Evolutionary conservation across 176 grass and related monocot species (phyloP).

Genomic region (Pontederia crassipes): DNA sequence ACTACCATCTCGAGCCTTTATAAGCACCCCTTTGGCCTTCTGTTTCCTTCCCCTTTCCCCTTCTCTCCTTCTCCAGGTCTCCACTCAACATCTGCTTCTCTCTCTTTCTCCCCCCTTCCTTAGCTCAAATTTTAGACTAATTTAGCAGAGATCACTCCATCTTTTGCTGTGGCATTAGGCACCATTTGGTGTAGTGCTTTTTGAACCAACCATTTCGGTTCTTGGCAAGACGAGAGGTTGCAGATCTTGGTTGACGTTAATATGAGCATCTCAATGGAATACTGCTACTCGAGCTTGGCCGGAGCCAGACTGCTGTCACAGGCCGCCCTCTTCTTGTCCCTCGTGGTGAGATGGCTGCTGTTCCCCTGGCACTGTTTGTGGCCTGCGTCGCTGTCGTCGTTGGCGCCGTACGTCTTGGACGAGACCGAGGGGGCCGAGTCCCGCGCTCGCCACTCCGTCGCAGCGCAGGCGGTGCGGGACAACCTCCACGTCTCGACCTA

Average conservation of each 20-base stretch:
- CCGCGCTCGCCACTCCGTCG: neutral
- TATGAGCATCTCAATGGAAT: slow-evolving; percentile 10
- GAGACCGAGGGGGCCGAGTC: neutral
- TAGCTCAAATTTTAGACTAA: neutral
- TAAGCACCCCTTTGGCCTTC: neutral
- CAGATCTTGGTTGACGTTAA: neutral
- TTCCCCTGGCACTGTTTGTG: neutral
- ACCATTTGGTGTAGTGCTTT: neutral
- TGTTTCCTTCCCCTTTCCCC: neutral
- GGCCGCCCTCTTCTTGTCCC: neutral
- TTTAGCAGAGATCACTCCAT: neutral
- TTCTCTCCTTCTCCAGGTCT: neutral
- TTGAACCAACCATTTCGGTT: too few relatives aligned
- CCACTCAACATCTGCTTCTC: neutral
- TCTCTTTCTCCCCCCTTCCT: neutral
- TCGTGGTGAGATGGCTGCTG: neutral
- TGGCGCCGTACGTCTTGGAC: neutral
- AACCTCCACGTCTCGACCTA: slow-evolving; percentile 5
- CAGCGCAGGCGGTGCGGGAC: slow-evolving; percentile 5
- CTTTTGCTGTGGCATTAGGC: neutral
- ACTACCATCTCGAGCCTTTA: neutral
- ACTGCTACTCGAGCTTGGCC: slow-evolving; percentile 1
- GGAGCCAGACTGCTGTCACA: neutral
- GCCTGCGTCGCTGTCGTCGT: neutral
- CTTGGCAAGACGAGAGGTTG: neutral